Percentiles rank a stretch among this genome's conserved stretches.
Evolutionary conservation across 768 basidiomycete species (phyloP).

Genomic region (Coprinopsis strossmayeri): DNA sequence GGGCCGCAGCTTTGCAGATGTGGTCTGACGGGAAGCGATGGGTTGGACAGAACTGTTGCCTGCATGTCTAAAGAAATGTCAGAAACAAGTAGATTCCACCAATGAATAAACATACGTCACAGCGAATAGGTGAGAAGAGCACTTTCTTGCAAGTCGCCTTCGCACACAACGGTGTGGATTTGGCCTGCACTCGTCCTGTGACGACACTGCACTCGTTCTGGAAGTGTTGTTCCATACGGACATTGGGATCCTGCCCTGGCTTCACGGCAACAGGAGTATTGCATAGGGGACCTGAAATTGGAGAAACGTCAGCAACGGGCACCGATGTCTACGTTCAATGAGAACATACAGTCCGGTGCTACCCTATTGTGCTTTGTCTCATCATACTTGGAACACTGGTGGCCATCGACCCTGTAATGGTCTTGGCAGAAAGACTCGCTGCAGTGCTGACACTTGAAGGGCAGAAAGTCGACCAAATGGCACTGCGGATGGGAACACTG

Average conservation of each 20-base stretch:
- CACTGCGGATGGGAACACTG: constrained; percentile 68
- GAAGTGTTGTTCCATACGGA: constrained; percentile 76
- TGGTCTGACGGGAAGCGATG: constrained; percentile 81
- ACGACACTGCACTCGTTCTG: constrained; percentile 58
- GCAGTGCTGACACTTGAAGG: constrained; percentile 85
- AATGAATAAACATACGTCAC: constrained; percentile 49
- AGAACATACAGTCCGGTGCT: constrained; percentile 62
- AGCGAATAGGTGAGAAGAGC: constrained; percentile 67
- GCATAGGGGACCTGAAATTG: constrained; percentile 83
- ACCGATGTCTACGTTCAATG: too few relatives aligned
- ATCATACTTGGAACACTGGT: constrained; percentile 66
- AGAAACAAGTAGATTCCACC: background rate
- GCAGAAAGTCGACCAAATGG: constrained; percentile 73
- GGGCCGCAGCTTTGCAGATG: constrained; percentile 31
- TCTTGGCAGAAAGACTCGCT: constrained; percentile 64
- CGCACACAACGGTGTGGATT: constrained; percentile 53
- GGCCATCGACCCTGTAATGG: constrained; percentile 66
- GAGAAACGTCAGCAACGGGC: too few relatives aligned
- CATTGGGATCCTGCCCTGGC: constrained; percentile 75
- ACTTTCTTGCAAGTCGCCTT: constrained; percentile 63
- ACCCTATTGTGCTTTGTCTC: constrained; percentile 65
- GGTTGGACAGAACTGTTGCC: constrained; percentile 63
- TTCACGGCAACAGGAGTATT: constrained; percentile 67
- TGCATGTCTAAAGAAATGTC: constrained; percentile 48
- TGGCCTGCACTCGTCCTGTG: constrained; percentile 47